These are phyloP conservation scores for Ceratobasidium sp. DNA, from an alignment of 1,284 basidiomycete genomes.

Conservation along the genomic window DNA sequence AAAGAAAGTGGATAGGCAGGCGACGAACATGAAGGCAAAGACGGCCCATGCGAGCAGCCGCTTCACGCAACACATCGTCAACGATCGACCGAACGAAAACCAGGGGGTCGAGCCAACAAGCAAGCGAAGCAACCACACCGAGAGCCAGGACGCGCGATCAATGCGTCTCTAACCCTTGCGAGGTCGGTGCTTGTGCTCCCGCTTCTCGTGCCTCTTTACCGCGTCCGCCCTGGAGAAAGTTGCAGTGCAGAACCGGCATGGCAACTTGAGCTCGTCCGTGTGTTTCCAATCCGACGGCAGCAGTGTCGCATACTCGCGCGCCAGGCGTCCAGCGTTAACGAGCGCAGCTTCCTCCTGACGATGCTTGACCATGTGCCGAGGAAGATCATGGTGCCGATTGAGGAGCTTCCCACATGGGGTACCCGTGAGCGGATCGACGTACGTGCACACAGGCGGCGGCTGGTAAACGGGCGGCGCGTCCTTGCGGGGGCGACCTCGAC, in stretches of 20 bases:
- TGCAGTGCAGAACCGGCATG: constrained; percentile 31
- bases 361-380: constrained; percentile 36
- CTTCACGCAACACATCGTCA: constrained; percentile 13
- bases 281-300: constrained; percentile 22
- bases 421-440: constrained; percentile 18
- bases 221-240: constrained; percentile 29
- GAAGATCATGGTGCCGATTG: constrained; percentile 34
- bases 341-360: constrained; percentile 30
- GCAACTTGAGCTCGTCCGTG: constrained; percentile 33
- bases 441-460: constrained; percentile 27
- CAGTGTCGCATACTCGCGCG: constrained; percentile 22
- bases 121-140: neutral
- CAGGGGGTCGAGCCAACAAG: neutral
- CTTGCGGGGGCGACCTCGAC: constrained; percentile 23
- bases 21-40: constrained; percentile 15
- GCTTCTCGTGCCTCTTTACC: constrained; percentile 34
- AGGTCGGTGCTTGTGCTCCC: constrained; percentile 33
- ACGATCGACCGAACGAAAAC: constrained; percentile 7
- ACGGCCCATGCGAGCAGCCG: constrained; percentile 32
- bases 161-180: constrained; percentile 7
- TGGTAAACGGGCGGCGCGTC: constrained; percentile 29
- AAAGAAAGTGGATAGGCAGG: constrained; percentile 4
- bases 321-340: constrained; percentile 18
- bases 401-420: constrained; percentile 27
- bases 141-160: neutral